These are phyloP conservation scores for Eucalyptus lansdowneana DNA, from an alignment of 345 rosid genomes.

Conservation along the genomic window DNA sequence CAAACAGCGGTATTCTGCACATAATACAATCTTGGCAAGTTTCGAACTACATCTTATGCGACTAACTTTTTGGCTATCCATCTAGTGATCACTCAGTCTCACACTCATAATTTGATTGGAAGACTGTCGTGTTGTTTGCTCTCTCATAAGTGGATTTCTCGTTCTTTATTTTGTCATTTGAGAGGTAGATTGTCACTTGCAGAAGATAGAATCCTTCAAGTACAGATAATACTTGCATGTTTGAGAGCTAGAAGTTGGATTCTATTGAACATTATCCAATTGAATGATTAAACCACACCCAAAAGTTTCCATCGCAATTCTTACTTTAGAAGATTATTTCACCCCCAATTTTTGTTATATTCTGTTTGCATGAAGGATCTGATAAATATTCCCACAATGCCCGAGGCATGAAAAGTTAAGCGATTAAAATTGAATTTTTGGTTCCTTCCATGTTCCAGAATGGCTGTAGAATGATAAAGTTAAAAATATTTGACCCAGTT, in stretches of 20 bases:
- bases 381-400: not conserved
- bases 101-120: not conserved
- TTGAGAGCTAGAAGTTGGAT: not conserved
- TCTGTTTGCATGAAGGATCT: not conserved
- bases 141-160: not conserved
- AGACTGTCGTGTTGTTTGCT: not conserved
- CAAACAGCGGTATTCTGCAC: constrained; percentile 66
- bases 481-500: not conserved
- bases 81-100: not conserved
- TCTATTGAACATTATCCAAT: not conserved
- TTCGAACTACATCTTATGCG: not conserved
- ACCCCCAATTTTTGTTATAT: not conserved
- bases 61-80: not conserved
- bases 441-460: not conserved
- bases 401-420: not conserved
- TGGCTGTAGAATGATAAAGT: not conserved
- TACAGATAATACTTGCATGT: not conserved
- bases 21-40: constrained; percentile 88
- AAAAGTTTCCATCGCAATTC: not conserved
- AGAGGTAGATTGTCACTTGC: not conserved
- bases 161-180: not conserved
- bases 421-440: not conserved
- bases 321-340: not conserved
- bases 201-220: not conserved
- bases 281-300: not conserved